phyloP scores from a whole-genome alignment of 352 stramenopile species.

The Phytophthora tubulina region DNA sequence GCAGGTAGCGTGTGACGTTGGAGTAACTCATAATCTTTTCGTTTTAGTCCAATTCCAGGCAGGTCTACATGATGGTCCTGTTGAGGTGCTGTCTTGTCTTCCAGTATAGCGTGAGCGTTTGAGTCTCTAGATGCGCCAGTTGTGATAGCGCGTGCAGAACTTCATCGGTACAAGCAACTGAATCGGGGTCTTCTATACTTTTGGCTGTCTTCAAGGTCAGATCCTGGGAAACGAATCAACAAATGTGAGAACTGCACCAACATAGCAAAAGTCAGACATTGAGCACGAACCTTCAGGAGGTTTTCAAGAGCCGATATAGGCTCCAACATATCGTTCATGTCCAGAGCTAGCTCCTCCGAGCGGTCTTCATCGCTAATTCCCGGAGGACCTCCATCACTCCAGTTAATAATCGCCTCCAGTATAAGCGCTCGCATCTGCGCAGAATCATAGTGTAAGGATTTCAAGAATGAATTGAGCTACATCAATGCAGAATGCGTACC shows the following conservation, averaged over 20 bases:
- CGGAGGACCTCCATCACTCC: constrained; percentile 10
- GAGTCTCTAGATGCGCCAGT: constrained; percentile 50
- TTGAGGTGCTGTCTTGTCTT: constrained; percentile 54
- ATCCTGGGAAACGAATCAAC: constrained; percentile 35
- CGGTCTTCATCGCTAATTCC: constrained; percentile 10
- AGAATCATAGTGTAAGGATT: constrained; percentile 3
- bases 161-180: constrained; percentile 55
- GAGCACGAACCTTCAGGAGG: constrained; percentile 34
- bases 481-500: constrained; percentile 39
- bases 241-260: background rate
- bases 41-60: background rate
- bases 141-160: constrained; percentile 53
- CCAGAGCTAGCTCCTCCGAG: constrained; percentile 23
- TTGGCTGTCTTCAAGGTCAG: constrained; percentile 44
- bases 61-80: constrained; percentile 51
- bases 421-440: constrained; percentile 70
- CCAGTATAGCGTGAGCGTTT: constrained; percentile 67
- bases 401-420: constrained; percentile 34
- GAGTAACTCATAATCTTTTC: constrained; percentile 2
- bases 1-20: background rate
- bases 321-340: constrained; percentile 37
- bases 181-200: constrained; percentile 42
- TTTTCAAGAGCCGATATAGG: constrained; percentile 40
- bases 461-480: background rate
- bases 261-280: background rate